phyloP scores from a whole-genome alignment of 345 rosid species.

The Melaleuca alternifolia region DNA sequence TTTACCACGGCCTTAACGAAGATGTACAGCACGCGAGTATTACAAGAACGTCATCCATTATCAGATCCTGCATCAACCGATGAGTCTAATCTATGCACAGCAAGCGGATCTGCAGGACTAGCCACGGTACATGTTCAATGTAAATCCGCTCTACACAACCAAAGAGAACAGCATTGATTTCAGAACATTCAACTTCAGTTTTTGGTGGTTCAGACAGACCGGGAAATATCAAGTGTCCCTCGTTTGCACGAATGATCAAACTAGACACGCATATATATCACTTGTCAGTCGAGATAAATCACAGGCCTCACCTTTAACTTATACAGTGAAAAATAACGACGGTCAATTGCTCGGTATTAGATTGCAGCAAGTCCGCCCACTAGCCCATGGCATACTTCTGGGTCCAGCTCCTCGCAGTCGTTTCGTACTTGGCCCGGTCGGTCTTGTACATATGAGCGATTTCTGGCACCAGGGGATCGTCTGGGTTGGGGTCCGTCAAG shows the following conservation, averaged over 20 bases:
- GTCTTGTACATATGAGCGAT: conserved; percentile 21
- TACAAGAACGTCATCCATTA: no score
- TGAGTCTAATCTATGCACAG: neutral
- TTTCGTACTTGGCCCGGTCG: conserved; percentile 14
- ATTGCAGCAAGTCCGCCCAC: neutral
- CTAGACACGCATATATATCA: neutral
- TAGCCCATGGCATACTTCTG: conserved; percentile 24
- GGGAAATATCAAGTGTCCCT: neutral
- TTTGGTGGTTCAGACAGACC: neutral
- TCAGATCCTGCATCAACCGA: neutral
- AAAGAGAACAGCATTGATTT: neutral
- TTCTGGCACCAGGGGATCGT: conserved; percentile 16
- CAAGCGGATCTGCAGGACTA: neutral
- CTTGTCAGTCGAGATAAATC: neutral
- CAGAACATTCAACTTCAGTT: neutral
- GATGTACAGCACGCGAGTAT: neutral
- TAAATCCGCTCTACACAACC: neutral
- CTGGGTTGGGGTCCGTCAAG: conserved; percentile 20
- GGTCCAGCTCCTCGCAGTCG: conserved; percentile 22
- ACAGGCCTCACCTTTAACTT: neutral
- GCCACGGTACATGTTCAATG: neutral
- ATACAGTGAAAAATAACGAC: neutral
- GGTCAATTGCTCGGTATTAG: neutral
- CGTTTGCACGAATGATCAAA: neutral
- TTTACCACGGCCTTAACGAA: neutral